Evolutionary conservation across 306 rosid species (phyloP).

Genomic region (Hylodesmum podocarpum): DNA sequence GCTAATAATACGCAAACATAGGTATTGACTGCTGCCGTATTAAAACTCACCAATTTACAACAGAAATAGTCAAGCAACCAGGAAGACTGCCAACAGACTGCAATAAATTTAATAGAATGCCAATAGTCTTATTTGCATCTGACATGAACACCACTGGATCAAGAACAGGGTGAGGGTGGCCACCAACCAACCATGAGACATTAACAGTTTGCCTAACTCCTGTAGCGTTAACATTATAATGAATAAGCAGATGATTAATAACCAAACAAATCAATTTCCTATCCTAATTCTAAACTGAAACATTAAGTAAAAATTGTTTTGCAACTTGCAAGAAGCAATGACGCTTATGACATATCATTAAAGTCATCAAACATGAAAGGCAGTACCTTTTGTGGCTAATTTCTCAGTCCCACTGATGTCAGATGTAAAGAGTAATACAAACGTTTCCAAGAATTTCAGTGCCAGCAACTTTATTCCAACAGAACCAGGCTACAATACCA

Average conservation of each 20-base stretch:
- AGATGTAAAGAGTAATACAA: constrained; percentile 72
- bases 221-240: constrained; percentile 34
- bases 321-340: constrained; percentile 19
- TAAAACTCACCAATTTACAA: constrained; percentile 87
- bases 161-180: constrained; percentile 67
- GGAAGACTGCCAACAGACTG: constrained; percentile 61
- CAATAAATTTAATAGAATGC: constrained; percentile 76
- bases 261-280: constrained; percentile 18
- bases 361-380: constrained; percentile 21
- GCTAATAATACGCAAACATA: constrained; percentile 4
- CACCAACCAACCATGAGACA: constrained; percentile 77
- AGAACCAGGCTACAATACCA: constrained; percentile 80
- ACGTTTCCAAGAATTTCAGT: constrained; percentile 86
- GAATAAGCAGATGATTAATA: constrained; percentile 16
- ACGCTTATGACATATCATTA: background rate
- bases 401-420: constrained; percentile 60
- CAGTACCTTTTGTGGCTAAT: constrained; percentile 66
- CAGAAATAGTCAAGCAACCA: constrained; percentile 74
- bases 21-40: constrained; percentile 19
- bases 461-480: constrained; percentile 74
- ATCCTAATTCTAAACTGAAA: background rate
- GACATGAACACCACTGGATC: constrained; percentile 73
- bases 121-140: constrained; percentile 79
- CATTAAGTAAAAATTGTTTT: constrained; percentile 1
- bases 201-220: constrained; percentile 62